phyloP scores from a whole-genome alignment of 257 asterid genomes.

The Solanum arcanum region DNA sequence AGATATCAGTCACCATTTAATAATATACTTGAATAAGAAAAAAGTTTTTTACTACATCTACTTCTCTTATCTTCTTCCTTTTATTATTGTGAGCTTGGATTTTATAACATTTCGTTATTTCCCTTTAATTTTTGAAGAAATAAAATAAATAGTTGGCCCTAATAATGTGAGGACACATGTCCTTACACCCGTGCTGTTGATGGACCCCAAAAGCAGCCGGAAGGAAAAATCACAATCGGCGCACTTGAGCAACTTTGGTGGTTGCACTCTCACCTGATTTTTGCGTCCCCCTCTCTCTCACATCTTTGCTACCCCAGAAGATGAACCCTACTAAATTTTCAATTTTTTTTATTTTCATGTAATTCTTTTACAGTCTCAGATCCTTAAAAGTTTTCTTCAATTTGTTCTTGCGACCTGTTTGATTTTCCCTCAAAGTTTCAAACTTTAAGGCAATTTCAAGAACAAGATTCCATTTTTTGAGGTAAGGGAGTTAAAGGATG shows the following conservation, averaged over 20 bases:
- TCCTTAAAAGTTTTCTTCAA: background rate
- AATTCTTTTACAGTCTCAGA: background rate
- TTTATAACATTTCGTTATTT: background rate
- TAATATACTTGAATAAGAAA: too few relatives aligned
- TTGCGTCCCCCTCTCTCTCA: slow-evolving; percentile 2
- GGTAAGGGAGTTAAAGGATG: background rate
- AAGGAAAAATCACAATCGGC: slow-evolving; percentile 9
- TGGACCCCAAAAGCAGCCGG: background rate
- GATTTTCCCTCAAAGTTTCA: slow-evolving; percentile 2
- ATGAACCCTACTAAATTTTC: slow-evolving; percentile 2
- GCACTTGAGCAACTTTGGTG: slow-evolving; percentile 20
- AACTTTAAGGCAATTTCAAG: background rate
- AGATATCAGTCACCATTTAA: too few relatives aligned
- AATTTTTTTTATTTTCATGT: background rate
- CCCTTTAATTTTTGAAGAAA: background rate
- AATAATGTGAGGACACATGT: background rate
- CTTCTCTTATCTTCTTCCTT: too few relatives aligned
- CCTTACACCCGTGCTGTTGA: background rate
- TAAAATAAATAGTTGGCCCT: background rate
- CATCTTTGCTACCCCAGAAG: slow-evolving; percentile 2
- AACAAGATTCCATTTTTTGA: background rate
- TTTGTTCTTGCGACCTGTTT: background rate
- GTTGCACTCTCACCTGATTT: slow-evolving; percentile 6
- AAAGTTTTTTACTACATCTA: too few relatives aligned
- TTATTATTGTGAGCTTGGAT: too few relatives aligned